Evolutionary conservation across 768 basidiomycete genomes (phyloP), one percentile per base, ranked within the genome.

Genomic region (Hydnomerulius pinastri): DNA sequence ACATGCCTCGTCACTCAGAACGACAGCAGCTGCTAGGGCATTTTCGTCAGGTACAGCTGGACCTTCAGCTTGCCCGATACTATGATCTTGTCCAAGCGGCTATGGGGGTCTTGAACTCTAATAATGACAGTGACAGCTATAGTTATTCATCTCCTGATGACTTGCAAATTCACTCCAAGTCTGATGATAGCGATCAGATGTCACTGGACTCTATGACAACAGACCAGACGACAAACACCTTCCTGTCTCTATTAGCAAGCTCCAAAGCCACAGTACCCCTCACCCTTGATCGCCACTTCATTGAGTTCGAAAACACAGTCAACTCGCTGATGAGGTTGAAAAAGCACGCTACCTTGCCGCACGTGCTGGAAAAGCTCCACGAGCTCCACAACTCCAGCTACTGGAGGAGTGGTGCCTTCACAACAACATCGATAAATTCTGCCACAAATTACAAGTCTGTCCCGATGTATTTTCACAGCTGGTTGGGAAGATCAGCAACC

Each of bases 381-480:
- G 2, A 27, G 50, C 46, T 2, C 54, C 50, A 30, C 50, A 55
- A n/a, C 37, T 55, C 7, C 46, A 55, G 21, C 46, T 55, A 24
- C 54, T 51, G 2, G 38, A 55, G 29, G 50, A 55, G 37, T 48
- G 42, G 54, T n/a, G 12, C 15, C 20, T 44, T 38, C 10, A 20
- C 2, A 13, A 62, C 27, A 27, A 63, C 11, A 55, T 54, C 1
- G 40, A 61, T 7, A 43, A 47, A 4, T 73, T 72, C 50, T 41
- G 57, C 5, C 42, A 28, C 3, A 64, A 68, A 41, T 63, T 72
- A 21, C 54, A 56, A 8, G 58, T 70, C 1, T 27, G 39, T 6
- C 68, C 64, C 13, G 38, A 46, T 5, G 53, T 61, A 3, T 73
- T 71, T 32, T 56, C 64, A 17, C 32, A 17, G 2, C 56, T 63